Percentiles rank a stretch among this genome's conserved stretches.
phyloP scores from a whole-genome alignment of 1,284 basidiomycete species.

The Vanrija humicola region DNA sequence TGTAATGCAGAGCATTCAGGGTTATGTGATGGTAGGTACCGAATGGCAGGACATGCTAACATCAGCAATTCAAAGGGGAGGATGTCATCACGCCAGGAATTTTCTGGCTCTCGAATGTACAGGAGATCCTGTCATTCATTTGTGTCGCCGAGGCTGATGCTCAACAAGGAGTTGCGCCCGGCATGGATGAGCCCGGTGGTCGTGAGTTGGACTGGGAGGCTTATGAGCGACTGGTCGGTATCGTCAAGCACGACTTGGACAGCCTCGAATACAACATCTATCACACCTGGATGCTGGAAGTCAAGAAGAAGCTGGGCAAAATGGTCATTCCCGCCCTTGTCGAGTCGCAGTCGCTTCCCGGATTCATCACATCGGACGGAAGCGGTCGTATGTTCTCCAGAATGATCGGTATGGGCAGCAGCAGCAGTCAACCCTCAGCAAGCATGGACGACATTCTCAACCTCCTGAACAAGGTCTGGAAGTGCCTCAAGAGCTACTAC shows the following conservation, averaged over 20 bases:
- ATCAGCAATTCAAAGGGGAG: conserved; percentile 71
- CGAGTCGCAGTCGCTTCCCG: conserved; percentile 95
- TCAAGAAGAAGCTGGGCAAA: conserved; percentile 92
- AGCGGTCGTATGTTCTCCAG: conserved; percentile 86
- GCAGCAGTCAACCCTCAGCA: conserved; percentile 73
- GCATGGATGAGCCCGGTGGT: conserved; percentile 89
- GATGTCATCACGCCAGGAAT: conserved; percentile 95
- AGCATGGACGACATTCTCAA: conserved; percentile 99
- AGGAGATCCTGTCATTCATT: conserved; percentile 98
- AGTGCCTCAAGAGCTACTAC: conserved; percentile 97
- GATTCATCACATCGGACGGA: conserved; percentile 94
- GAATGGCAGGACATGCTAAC: neutral
- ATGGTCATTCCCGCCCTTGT: conserved; percentile 99
- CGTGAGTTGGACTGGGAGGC: conserved; percentile 95
- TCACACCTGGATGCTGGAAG: conserved; percentile 99
- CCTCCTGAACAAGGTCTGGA: conserved; percentile 96
- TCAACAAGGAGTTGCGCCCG: conserved; percentile 94
- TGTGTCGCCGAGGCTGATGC: conserved; percentile 98
- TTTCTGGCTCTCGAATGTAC: conserved; percentile 99
- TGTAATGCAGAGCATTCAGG: conserved; percentile 97
- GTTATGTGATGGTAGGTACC: conserved; percentile 86
- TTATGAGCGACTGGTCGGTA: conserved; percentile 91
- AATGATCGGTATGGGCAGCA: conserved; percentile 67
- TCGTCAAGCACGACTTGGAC: conserved; percentile 98
- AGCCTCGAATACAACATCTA: conserved; percentile 99